Base-by-base conservation (phyloP, 306 rosid species). In the Vachellia pachyceras region DNA sequence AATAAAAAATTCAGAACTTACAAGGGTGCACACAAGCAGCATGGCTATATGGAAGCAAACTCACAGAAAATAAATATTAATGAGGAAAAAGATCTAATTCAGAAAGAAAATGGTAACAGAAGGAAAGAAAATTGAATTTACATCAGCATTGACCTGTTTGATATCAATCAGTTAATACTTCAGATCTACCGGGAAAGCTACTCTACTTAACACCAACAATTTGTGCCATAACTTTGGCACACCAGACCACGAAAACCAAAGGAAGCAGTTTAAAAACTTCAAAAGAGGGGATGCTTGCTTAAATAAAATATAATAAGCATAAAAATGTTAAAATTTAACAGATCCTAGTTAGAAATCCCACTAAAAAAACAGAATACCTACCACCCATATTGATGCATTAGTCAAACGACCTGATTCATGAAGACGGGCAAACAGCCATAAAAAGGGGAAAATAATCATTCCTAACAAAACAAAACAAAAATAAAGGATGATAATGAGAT, bases 41-140 rank as follows among this genome's bases (percentile, higher is more conserved):
- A 82, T 60, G 25, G 44, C 68, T 66, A 82, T 42, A 75, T 33
- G 25, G 76, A 80, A 60, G 72, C 64, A 79, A 73, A 58, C 46
- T 65, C 50, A 76, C 36, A 69, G 65, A 54, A 36, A 22, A 22
- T 39, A 67, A 80, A 75, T 15, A 40, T 5, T 61, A 63, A 47
- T 13, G 40, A 44, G 10, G 3, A 1, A 23, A 29, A 80, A n/a
- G 37, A 20, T 33, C 29, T 68, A 39, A 39, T 39, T 9, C 35
- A 72, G 13, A 12, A 33, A 14, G 57, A 52, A 64, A 61, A 17
- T 39, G 45, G 60, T 7, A 25, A 65, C 22, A 46, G 50, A 41
- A 18, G 11, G 12, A 23, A 17, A 10, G 20, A 14, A 39, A 23
- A 13, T 49, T 50, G 14, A 22, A 33, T 10, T 52, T 18, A 63